Base-by-base conservation (phyloP, 495 filamentous ascomycete species). In the Trichoderma reesei region DNA sequence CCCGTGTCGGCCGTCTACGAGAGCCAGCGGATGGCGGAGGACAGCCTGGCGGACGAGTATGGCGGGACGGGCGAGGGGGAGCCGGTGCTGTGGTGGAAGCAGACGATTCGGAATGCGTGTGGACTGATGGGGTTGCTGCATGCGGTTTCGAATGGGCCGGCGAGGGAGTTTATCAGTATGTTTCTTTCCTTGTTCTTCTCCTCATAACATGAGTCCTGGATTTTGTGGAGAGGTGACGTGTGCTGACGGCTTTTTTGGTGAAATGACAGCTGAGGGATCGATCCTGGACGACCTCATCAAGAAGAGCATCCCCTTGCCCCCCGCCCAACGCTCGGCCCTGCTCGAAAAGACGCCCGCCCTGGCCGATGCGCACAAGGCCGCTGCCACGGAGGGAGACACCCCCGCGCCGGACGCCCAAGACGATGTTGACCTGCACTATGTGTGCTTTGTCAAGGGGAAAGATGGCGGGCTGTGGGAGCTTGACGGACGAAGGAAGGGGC, bases 41-140 rank as follows among this genome's bases (percentile, higher is more conserved):
- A 94, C 73, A 73, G 78, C 41, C 75, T 82, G 38, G 67, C 75
- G 14, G 2, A 61, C 6, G 79, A 80, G 44, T 83, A 83, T 64
- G 61, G 68, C 1, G 74, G 76, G 38, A 68, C 66, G 31, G 81
- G 79, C 37, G 66, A 68, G 6, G 69, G 62, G 6, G 77, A 83
- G 67, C 87, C 86, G 0, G 86, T 90, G 3, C 78, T 90, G 39
- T 95, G 90, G 90, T 94, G 90, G 77, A 85, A 84, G 65, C 91
- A 96, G 69, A 96, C 90, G 0, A 95, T 96, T 68, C 82, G 85
- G 42, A 86, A 95, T 70, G 87, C 90, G 5, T 96, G 91, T 74
- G 91, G 91, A 0, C 76, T 89, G 54, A 90, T 93, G 70, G 90
- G 86, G 0, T 76, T 94, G 39, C 70, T 94, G n/a, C 91, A 95